phyloP scores from a whole-genome alignment of 139 green algal species.

The Chlamydomonas sp. region DNA sequence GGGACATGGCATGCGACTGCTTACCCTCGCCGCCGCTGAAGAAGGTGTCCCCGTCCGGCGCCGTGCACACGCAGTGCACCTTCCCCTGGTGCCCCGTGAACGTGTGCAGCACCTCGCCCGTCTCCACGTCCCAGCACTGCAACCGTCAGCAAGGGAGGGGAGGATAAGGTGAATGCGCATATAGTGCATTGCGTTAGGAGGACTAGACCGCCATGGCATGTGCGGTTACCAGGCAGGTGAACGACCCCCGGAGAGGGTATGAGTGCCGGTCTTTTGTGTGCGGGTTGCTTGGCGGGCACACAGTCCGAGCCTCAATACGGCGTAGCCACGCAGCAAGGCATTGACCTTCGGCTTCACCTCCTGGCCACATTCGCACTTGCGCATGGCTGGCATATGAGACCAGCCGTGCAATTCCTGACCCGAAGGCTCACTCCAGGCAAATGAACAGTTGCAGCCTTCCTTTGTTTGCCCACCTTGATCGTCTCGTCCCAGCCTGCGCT shows the following conservation, averaged over 20 bases:
- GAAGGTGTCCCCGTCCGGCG: constrained; percentile 43
- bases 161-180: background rate
- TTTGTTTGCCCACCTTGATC: constrained; percentile 28
- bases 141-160: background rate
- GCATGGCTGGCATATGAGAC: no score
- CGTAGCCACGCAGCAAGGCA: no score
- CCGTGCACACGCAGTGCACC: constrained; percentile 53
- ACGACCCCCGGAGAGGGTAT: no score
- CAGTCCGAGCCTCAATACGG: no score
- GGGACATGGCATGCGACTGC: background rate
- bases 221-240: no score
- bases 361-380: no score
- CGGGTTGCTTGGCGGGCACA: no score
- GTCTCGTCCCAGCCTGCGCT: constrained; percentile 55
- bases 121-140: constrained; percentile 54
- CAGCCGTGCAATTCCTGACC: no score
- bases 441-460: background rate
- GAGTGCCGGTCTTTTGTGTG: no score
- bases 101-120: constrained; percentile 38
- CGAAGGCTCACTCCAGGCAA: background rate
- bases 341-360: no score
- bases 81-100: constrained; percentile 59
- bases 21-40: constrained; percentile 39
- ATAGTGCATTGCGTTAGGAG: background rate
- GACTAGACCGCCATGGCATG: no score